Percentiles rank a stretch among this genome's conserved stretches.
Conservation (phyloP, 164 flowering plant species). For the Paratinospora sagittata region DNA sequence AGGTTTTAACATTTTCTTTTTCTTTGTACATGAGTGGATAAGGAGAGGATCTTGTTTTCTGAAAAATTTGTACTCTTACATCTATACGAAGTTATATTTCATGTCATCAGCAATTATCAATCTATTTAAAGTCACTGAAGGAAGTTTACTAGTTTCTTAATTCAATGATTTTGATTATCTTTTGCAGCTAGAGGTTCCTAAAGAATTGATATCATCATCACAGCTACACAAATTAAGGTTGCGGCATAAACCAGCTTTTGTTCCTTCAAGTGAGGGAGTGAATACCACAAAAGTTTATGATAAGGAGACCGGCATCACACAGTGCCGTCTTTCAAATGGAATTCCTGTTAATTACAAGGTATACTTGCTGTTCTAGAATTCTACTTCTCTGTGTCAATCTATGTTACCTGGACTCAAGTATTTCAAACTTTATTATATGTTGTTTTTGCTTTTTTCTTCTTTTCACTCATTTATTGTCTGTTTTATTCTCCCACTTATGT, state of each 20-base stretch:
- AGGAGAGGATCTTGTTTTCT: neutral
- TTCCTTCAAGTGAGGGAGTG: constrained; percentile 43
- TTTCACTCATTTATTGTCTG: too few relatives aligned
- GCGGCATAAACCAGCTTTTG: constrained; percentile 53
- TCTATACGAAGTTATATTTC: neutral
- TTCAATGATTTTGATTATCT: constrained; percentile 2
- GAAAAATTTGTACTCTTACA: neutral
- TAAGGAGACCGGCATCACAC: constrained; percentile 83
- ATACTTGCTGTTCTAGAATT: neutral
- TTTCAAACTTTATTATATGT: too few relatives aligned
- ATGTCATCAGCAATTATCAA: neutral
- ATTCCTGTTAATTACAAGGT: constrained; percentile 97
- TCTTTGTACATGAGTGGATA: too few relatives aligned
- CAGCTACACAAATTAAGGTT: constrained; percentile 58
- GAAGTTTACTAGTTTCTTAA: neutral
- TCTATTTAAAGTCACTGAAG: neutral
- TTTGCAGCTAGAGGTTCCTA: constrained; percentile 92
- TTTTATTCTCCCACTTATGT: too few relatives aligned
- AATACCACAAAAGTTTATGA: constrained; percentile 50
- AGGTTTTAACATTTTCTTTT: too few relatives aligned
- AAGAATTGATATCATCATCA: constrained; percentile 62
- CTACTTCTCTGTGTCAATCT: too few relatives aligned
- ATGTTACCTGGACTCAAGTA: too few relatives aligned
- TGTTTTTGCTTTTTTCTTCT: too few relatives aligned
- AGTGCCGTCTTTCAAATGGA: constrained; percentile 85